Evolutionary conservation across 2,329 filamentous ascomycete species (phyloP).

Genomic region (Fusarium sp.): DNA sequence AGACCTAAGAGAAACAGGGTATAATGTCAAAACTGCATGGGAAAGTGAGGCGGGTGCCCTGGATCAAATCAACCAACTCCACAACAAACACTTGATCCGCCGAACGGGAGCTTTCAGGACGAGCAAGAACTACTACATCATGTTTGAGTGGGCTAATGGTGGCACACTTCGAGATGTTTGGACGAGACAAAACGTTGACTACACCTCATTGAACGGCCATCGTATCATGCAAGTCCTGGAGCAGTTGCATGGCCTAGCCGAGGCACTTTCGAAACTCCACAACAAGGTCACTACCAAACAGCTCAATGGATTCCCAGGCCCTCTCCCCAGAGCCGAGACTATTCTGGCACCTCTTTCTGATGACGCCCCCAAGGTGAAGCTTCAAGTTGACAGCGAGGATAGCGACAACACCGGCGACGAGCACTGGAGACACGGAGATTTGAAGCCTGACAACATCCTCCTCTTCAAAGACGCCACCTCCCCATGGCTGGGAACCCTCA

Average conservation of each 20-base stretch:
- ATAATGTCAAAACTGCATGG: constrained; percentile 2
- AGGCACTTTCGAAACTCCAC: constrained; percentile 24
- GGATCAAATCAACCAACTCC: constrained; percentile 10
- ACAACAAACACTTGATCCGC: constrained; percentile 20
- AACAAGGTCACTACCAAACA: background rate
- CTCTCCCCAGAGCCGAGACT: background rate
- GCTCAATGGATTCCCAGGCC: background rate
- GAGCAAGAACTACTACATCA: constrained; percentile 4
- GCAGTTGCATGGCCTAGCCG: constrained; percentile 21
- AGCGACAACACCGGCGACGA: background rate
- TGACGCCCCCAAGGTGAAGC: background rate
- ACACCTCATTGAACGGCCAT: background rate
- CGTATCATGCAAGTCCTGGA: constrained; percentile 16
- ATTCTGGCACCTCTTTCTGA: background rate
- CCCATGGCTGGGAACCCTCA: constrained; percentile 21
- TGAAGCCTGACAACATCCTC: constrained; percentile 35
- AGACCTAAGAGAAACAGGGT: background rate
- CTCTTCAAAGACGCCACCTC: background rate
- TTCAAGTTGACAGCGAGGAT: background rate
- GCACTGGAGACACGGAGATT: constrained; percentile 30
- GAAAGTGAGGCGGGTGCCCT: constrained; percentile 15
- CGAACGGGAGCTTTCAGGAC: constrained; percentile 20
- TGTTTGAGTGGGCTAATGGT: constrained; percentile 32
- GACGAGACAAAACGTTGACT: background rate
- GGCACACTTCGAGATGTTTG: constrained; percentile 31